Percentiles rank a stretch among this genome's conserved stretches.
phyloP scores from a whole-genome alignment of 805 yeast genomes.

The Wickerhamiella vanderwaltii region DNA sequence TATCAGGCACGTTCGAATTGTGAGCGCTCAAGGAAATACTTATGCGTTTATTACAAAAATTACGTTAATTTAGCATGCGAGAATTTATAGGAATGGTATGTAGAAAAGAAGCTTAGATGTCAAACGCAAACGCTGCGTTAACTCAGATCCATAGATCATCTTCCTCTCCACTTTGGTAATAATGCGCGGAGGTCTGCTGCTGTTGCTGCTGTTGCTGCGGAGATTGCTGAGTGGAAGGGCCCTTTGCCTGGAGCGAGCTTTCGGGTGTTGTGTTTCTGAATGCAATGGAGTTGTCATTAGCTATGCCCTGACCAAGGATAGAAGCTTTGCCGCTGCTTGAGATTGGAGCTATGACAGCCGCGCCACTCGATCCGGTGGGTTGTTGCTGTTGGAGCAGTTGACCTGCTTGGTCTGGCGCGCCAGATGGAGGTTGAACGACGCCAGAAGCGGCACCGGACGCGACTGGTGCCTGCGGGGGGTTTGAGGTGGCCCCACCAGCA shows the following conservation, averaged over 20 bases:
- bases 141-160: slow-evolving; percentile 7
- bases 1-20: too few relatives aligned
- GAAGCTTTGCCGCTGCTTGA: too few relatives aligned
- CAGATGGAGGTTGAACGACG: background rate
- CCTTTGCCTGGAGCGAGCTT: slow-evolving; percentile 5
- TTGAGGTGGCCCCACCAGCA: background rate
- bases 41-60: too few relatives aligned
- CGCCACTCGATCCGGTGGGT: too few relatives aligned
- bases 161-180: slow-evolving; percentile 8
- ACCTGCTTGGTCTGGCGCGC: background rate
- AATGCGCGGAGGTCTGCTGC: slow-evolving; percentile 5
- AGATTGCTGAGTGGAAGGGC: background rate
- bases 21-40: too few relatives aligned
- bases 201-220: background rate
- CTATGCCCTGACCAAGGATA: too few relatives aligned
- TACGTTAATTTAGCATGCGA: too few relatives aligned
- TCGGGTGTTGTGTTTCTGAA: background rate
- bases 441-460: background rate
- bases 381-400: background rate
- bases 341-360: too few relatives aligned
- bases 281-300: slow-evolving; percentile 1
- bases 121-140: too few relatives aligned
- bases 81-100: too few relatives aligned
- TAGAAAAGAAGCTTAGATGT: too few relatives aligned
- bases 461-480: too few relatives aligned